Conservation (phyloP, 2,329 filamentous ascomycete species). For the Ascochyta rabiei region DNA sequence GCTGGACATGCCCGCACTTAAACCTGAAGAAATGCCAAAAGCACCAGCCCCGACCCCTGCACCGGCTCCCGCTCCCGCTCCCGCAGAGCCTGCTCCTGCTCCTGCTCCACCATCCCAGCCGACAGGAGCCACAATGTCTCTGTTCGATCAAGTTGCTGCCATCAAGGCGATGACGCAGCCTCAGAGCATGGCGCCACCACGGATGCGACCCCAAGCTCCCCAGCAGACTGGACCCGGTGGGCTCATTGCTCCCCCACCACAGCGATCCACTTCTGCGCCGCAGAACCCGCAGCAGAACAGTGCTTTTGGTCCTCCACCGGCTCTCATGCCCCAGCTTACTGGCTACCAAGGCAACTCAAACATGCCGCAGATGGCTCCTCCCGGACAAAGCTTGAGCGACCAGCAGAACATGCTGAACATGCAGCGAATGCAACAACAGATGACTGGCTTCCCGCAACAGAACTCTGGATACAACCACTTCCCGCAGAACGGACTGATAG, state of each 20-base stretch:
- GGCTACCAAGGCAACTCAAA: slow-evolving; percentile 61
- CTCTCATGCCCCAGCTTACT: slow-evolving; percentile 86
- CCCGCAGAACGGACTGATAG: slow-evolving; percentile 47
- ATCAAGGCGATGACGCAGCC: slow-evolving; percentile 48
- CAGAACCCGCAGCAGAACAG: slow-evolving; percentile 71
- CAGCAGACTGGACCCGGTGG: slow-evolving; percentile 65
- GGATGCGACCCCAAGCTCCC: slow-evolving; percentile 75
- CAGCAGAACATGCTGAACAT: slow-evolving; percentile 53
- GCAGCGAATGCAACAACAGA: slow-evolving; percentile 46
- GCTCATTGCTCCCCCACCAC: slow-evolving; percentile 77
- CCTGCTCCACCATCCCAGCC: slow-evolving; percentile 43
- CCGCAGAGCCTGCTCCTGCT: slow-evolving; percentile 48
- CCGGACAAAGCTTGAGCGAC: slow-evolving; percentile 78
- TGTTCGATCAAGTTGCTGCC: slow-evolving; percentile 47
- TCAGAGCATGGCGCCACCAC: slow-evolving; percentile 50
- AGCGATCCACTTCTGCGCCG: slow-evolving; percentile 84
- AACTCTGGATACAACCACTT: slow-evolving; percentile 37
- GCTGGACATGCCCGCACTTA: slow-evolving; percentile 56
- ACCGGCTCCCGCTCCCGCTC: slow-evolving; percentile 45
- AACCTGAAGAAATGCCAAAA: slow-evolving; percentile 42
- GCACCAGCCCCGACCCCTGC: slow-evolving; percentile 52
- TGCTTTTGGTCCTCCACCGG: slow-evolving; percentile 71
- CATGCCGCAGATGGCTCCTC: slow-evolving; percentile 68
- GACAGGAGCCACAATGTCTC: slow-evolving; percentile 53
- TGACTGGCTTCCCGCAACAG: slow-evolving; percentile 50